These are phyloP conservation scores for Xylaria intraflava DNA, from an alignment of 495 filamentous ascomycete species.

Conservation along the genomic window DNA sequence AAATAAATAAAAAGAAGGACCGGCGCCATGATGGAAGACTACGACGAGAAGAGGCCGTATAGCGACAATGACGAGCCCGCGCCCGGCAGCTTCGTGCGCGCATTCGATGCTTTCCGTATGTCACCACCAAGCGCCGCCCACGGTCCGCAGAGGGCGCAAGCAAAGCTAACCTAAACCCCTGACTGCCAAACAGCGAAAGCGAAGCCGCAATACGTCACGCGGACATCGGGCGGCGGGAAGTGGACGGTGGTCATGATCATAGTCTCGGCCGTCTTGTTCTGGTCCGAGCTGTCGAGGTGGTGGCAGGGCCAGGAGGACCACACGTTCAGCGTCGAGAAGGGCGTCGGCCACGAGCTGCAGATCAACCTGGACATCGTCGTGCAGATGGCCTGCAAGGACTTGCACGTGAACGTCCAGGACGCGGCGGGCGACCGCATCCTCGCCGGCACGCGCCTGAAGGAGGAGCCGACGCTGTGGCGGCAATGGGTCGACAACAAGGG, in stretches of 20 bases:
- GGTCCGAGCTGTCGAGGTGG: slow-evolving; percentile 74
- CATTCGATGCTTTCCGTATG: slow-evolving; percentile 95
- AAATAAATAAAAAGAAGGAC: too few relatives aligned
- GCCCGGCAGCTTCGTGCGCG: slow-evolving; percentile 58
- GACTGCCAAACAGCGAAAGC: slow-evolving; percentile 65
- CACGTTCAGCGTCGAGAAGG: slow-evolving; percentile 90
- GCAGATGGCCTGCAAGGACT: slow-evolving; percentile 78
- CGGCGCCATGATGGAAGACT: slow-evolving; percentile 43
- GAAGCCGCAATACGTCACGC: slow-evolving; percentile 83
- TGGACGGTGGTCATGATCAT: slow-evolving; percentile 81
- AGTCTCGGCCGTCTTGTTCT: slow-evolving; percentile 63
- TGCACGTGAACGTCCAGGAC: slow-evolving; percentile 97
- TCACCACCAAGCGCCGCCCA: slow-evolving; percentile 1
- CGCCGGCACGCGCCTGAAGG: slow-evolving; percentile 64
- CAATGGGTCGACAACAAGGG: slow-evolving; percentile 72
- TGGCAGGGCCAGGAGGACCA: slow-evolving; percentile 75
- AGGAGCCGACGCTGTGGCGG: slow-evolving; percentile 71
- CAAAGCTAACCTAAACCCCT: slow-evolving; percentile 20
- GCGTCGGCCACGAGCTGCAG: slow-evolving; percentile 77
- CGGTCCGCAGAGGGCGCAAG: background rate
- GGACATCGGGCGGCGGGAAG: slow-evolving; percentile 76
- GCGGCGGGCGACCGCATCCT: slow-evolving; percentile 86
- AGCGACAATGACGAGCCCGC: slow-evolving; percentile 75
- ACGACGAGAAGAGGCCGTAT: slow-evolving; percentile 61
- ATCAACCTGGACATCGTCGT: slow-evolving; percentile 94